Conservation (phyloP, 2,329 filamentous ascomycete genomes). For the Aureobasidium zeae region DNA sequence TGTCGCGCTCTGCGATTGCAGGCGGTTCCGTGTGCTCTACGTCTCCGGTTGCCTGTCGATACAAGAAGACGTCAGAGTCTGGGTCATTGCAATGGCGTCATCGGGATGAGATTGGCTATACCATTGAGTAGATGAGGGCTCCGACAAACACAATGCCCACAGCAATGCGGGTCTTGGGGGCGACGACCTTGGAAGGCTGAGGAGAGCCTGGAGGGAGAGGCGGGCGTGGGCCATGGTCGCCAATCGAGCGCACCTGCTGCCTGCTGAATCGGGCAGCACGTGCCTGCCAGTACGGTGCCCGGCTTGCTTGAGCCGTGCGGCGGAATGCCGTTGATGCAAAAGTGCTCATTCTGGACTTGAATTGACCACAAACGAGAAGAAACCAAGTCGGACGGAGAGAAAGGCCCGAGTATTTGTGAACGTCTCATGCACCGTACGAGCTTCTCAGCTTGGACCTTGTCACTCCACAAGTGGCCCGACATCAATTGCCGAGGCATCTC, state of each 20-base stretch:
- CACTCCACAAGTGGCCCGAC: no score
- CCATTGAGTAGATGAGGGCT: constrained; percentile 51
- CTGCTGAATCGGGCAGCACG: constrained; percentile 8
- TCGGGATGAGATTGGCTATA: constrained; percentile 28
- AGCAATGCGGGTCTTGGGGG: constrained; percentile 36
- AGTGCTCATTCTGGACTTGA: constrained; percentile 6
- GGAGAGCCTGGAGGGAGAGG: constrained; percentile 13
- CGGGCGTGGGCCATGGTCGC: constrained; percentile 14
- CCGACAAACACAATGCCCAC: constrained; percentile 44
- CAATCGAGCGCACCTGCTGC: constrained; percentile 11
- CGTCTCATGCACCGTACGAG: no score
- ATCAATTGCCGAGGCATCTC: no score
- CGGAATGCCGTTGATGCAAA: constrained; percentile 13
- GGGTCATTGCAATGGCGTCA: background rate
- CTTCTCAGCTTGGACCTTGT: no score
- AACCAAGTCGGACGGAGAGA: background rate
- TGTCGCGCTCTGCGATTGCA: constrained; percentile 77
- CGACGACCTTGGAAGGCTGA: constrained; percentile 23
- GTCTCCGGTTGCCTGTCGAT: constrained; percentile 31
- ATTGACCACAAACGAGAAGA: background rate
- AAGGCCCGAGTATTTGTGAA: background rate
- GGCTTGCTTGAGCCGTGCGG: constrained; percentile 9
- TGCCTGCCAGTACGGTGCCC: constrained; percentile 9
- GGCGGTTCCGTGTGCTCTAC: constrained; percentile 47
- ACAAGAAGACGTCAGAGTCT: constrained; percentile 4